Conservation (phyloP, 352 stramenopile genomes). For the Phytophthora europaea region DNA sequence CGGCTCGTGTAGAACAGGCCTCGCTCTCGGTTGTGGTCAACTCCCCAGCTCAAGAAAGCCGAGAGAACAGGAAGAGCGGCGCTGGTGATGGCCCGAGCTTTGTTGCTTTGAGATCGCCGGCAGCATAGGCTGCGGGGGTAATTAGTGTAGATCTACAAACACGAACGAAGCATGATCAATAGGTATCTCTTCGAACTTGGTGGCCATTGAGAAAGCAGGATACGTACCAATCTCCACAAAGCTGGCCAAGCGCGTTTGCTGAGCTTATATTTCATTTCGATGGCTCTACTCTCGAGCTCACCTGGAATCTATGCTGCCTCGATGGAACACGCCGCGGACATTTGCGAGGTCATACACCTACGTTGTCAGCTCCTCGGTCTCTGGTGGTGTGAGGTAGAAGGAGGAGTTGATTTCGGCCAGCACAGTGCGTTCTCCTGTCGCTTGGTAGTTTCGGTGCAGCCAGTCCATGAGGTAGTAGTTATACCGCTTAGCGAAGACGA, state of each 20-base stretch:
- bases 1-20: conserved; percentile 12
- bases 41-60: conserved; percentile 19
- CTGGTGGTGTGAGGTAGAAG: conserved; percentile 44
- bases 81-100: conserved; percentile 17
- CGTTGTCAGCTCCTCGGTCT: conserved; percentile 29
- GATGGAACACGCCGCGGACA: background rate
- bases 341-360: conserved; percentile 11
- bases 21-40: conserved; percentile 33
- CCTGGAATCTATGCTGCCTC: conserved; percentile 8
- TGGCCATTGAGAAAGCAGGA: background rate
- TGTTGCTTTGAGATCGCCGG: conserved; percentile 25
- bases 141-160: background rate
- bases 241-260: background rate
- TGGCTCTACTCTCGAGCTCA: conserved; percentile 16
- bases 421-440: conserved; percentile 41
- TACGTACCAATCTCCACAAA: background rate
- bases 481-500: conserved; percentile 50
- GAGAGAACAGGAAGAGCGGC: conserved; percentile 16
- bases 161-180: background rate
- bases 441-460: conserved; percentile 50
- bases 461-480: conserved; percentile 57
- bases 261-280: conserved; percentile 1
- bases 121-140: background rate
- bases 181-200: background rate
- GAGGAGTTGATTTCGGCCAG: conserved; percentile 50